Evolutionary conservation across 2,329 filamentous ascomycete genomes (phyloP).

Genomic region (Ophiocordyceps camponoti-rufipedis): DNA sequence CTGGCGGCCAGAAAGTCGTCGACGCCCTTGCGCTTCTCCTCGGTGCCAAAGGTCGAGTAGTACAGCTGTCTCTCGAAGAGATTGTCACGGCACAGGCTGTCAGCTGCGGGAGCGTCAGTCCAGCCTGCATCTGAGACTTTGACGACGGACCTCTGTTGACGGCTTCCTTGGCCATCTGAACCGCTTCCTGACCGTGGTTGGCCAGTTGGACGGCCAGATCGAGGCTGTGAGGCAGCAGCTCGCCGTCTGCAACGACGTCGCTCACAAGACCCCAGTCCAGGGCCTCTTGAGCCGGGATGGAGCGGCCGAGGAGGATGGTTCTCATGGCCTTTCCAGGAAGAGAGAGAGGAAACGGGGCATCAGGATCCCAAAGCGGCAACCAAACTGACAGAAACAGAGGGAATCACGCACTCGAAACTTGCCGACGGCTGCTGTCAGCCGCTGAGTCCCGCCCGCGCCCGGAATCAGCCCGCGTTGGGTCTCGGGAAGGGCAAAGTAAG

Average conservation of each 20-base stretch:
- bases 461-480: constrained; percentile 21
- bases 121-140: not conserved
- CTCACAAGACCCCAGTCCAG: constrained; percentile 8
- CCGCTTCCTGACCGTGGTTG: constrained; percentile 7
- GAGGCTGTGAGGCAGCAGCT: constrained; percentile 9
- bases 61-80: constrained; percentile 16
- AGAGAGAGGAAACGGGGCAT: not conserved
- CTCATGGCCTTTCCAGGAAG: constrained; percentile 9
- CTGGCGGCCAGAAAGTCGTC: constrained; percentile 9
- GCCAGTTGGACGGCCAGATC: constrained; percentile 8
- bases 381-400: not conserved
- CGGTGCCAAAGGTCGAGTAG: constrained; percentile 16
- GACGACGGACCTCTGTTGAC: constrained; percentile 9
- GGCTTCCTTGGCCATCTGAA: constrained; percentile 10
- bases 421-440: constrained; percentile 20
- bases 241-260: constrained; percentile 8
- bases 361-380: not conserved
- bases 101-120: constrained; percentile 4
- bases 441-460: constrained; percentile 21
- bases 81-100: constrained; percentile 11
- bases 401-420: constrained; percentile 18
- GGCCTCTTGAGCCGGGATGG: constrained; percentile 10
- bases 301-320: constrained; percentile 10
- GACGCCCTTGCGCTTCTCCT: constrained; percentile 11
- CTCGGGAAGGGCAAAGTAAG: constrained; percentile 21